Conservation (phyloP, 2,329 filamentous ascomycete species). For the Graphilbum sp. region DNA sequence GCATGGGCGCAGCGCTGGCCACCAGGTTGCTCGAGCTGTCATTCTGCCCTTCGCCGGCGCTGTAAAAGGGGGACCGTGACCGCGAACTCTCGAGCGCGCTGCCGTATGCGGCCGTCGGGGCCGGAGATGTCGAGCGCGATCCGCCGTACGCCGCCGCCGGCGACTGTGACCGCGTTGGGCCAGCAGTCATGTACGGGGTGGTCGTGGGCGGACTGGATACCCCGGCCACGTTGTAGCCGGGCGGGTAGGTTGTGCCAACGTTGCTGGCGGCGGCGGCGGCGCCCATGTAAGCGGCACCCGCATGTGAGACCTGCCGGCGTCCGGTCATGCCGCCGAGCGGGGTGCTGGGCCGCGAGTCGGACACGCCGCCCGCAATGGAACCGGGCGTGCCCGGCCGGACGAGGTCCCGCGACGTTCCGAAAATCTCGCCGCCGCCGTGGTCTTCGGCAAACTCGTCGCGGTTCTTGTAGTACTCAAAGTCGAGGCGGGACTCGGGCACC, state of each 20-base stretch:
- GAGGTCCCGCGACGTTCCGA: conserved; percentile 42
- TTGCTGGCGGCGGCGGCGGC: neutral
- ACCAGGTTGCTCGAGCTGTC: conserved; percentile 37
- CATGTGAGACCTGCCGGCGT: conserved; percentile 9
- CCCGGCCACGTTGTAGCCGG: conserved; percentile 9
- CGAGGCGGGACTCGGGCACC: conserved; percentile 70
- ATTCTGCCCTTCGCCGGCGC: conserved; percentile 24
- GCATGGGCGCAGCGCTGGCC: conserved; percentile 33
- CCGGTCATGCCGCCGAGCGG: conserved; percentile 23
- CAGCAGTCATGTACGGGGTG: neutral
- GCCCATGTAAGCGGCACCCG: neutral
- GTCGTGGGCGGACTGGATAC: conserved; percentile 3
- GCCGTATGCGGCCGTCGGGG: conserved; percentile 12
- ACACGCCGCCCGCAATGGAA: conserved; percentile 24
- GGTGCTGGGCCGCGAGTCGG: conserved; percentile 33
- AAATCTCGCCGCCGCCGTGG: conserved; percentile 61
- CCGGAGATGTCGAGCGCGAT: conserved; percentile 3
- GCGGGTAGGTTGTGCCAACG: conserved; percentile 7
- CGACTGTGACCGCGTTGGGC: conserved; percentile 5
- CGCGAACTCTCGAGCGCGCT: conserved; percentile 13
- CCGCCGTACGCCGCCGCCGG: conserved; percentile 5
- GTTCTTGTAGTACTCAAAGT: conserved; percentile 87
- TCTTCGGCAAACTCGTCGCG: conserved; percentile 75
- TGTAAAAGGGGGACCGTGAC: conserved; percentile 31
- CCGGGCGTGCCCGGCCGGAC: conserved; percentile 45